phyloP scores from a whole-genome alignment of 106 monocot species.

The Vanilla planifolia region DNA sequence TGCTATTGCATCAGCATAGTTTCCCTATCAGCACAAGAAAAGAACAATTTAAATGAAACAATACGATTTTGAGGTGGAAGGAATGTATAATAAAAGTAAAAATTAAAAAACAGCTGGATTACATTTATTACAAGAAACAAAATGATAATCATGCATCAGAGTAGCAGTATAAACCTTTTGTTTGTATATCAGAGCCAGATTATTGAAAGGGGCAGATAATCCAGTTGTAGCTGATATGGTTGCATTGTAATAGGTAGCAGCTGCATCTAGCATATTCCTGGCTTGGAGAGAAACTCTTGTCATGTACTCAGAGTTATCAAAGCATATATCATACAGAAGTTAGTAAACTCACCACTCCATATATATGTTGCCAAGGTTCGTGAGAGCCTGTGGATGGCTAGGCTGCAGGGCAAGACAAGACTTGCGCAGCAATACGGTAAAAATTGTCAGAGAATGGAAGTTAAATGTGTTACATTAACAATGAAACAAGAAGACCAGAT shows the following conservation, averaged over 20 bases:
- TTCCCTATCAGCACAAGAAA: conserved; percentile 46
- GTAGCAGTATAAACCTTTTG: conserved; percentile 60
- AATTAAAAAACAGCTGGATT: neutral
- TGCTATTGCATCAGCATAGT: conserved; percentile 80
- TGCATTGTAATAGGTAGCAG: conserved; percentile 79
- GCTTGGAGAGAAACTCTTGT: conserved; percentile 5
- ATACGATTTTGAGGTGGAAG: neutral
- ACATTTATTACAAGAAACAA: neutral
- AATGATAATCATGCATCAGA: neutral
- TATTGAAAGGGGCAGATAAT: conserved; percentile 91
- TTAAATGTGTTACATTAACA: neutral
- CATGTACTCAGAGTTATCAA: neutral
- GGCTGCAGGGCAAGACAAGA: conserved; percentile 82
- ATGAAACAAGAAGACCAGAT: neutral
- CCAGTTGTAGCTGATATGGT: conserved; percentile 76
- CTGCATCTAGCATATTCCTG: conserved; percentile 77
- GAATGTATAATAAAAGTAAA: neutral
- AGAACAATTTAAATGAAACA: conserved; percentile 1
- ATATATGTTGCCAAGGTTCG: conserved; percentile 93
- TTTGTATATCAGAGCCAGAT: conserved; percentile 89
- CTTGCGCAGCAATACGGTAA: conserved; percentile 29
- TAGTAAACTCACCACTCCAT: conserved; percentile 61
- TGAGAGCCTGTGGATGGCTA: conserved; percentile 90
- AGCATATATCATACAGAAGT: neutral
- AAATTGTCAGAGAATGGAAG: neutral